Conservation (phyloP, 2,329 filamentous ascomycete species). For the Graphium sp. region DNA sequence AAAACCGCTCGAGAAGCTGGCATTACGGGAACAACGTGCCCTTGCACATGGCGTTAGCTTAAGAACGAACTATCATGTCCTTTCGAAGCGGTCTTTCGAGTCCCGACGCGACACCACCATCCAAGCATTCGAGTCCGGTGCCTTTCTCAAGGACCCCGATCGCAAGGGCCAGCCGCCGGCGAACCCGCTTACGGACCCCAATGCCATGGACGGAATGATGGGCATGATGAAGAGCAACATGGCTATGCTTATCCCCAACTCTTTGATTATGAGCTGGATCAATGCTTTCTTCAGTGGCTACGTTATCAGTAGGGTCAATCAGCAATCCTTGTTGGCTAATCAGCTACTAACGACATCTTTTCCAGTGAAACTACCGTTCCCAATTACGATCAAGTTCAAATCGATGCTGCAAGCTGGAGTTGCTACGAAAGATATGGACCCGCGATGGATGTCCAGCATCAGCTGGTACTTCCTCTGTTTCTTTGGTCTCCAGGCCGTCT, state of each 20-base stretch:
- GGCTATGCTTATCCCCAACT: slow-evolving; percentile 99
- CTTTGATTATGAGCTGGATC: slow-evolving; percentile 99
- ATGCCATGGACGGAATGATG: slow-evolving; percentile 99
- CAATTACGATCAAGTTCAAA: slow-evolving; percentile 97
- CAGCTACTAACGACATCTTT: not conserved
- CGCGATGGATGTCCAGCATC: slow-evolving; percentile 95
- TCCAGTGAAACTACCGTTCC: slow-evolving; percentile 86
- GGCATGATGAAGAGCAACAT: slow-evolving; percentile 99
- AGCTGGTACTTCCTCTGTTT: slow-evolving; percentile 98
- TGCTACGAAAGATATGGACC: slow-evolving; percentile 88
- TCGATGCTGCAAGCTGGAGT: slow-evolving; percentile 97
- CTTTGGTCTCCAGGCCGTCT: slow-evolving; percentile 91
- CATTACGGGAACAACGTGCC: slow-evolving; percentile 73
- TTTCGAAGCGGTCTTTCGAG: slow-evolving; percentile 65
- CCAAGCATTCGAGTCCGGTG: slow-evolving; percentile 67
- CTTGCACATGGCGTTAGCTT: slow-evolving; percentile 74
- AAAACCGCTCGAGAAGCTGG: slow-evolving; percentile 60
- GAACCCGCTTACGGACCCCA: slow-evolving; percentile 90
- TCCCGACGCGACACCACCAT: slow-evolving; percentile 67
- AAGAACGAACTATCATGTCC: slow-evolving; percentile 63
- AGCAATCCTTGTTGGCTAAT: not conserved
- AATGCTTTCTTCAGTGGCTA: slow-evolving; percentile 98
- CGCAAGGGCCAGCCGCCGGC: slow-evolving; percentile 70
- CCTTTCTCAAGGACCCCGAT: slow-evolving; percentile 80
- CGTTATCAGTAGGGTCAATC: slow-evolving; percentile 57